Evolutionary conservation across 176 grass and related monocot species (phyloP), one percentile per base, ranked within the genome.

Genomic region (Miscanthus lutarioriparius): DNA sequence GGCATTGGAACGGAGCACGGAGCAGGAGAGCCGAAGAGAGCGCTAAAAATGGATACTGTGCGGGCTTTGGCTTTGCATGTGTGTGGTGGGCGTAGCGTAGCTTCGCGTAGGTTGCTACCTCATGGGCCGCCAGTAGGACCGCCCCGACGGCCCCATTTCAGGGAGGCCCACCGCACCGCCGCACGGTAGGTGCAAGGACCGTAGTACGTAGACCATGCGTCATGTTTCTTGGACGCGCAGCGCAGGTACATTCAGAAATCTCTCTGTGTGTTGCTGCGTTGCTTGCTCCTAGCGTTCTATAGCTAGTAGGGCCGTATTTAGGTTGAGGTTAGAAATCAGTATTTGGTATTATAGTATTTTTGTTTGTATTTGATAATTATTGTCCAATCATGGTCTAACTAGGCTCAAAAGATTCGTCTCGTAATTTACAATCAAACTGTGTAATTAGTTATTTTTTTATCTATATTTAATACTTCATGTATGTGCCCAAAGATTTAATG

Each of bases 101-200:
- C 86, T 64, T 27, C 48, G 53, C 72, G 39, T 32, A 65, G 39
- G 11, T 37, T 17, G 43, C 63, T 51, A 41, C 22, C 76, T 75
- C 72, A 44, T 85, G 82, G 68, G 69, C 62, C 71, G 82, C 58
- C 20, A 58, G 75, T 84, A 89, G 82, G 70, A 37, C 72, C 35
- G 62, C 11, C 11, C 26, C 36, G 4, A 19, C 8, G 77, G 62
- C 11, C 77, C 49, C 82, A 51, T 81, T 59, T 4, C 2, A 19
- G 6, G 51, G 51, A 56, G 51, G 51, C 51, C 51, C 51, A 20
- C 49, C 12, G 17, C 49, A 54, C 54, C 54, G 54, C 70, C 77
- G 44, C 87, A 70, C 1, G 22, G 70, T 80, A 13, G 62, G 39
- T 76, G 48, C 14, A 5, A 69, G 12, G 28, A 17, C 20, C 3